Base-by-base conservation (phyloP, 2,329 filamentous ascomycete genomes). In the Emergomyces pasteurianus region DNA sequence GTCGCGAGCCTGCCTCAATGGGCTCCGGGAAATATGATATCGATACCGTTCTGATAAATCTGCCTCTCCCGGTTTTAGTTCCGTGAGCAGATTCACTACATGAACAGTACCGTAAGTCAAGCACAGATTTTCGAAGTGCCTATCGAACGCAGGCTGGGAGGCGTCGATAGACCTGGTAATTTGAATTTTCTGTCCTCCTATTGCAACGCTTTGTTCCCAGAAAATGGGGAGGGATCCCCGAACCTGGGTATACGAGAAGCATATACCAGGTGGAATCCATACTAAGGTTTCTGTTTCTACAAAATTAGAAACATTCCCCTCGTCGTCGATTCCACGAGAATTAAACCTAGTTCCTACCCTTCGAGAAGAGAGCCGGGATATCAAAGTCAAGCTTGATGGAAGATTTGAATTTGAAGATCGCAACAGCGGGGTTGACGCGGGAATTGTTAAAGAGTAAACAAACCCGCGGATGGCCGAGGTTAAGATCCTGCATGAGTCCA, bases 231-330 rank as follows among this genome's bases (percentile, higher is more conserved):
- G 90, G 7, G 92, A 96, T 43, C 94, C 94, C 67, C 94, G 84
- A 31, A 95, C 84, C 74, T 99, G 94, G 1, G 87, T 90, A 73
- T 96, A 99, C 0, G 94, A 97, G 72, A 97, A 97, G 60, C 90
- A 85, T 7, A 90, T 83, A 0, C 79, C 80, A 0, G 85, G 83
- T 0, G 89, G 88, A 67, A 87, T 87, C 87, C 89, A 96, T 70
- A 95, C 92, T 47, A 92, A 85, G 0, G 91, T 95, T 75, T 99
- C 94, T 0, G 91, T 94, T 74, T 99, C 94, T n/a, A 97, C 94
- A 74, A 96, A 99, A 73, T 99, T 99, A 63, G 94, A 92, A 34
- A 97, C 94, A 68, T 97, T 90, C 16, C 94, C 94, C 70, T 97
- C 91, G 71, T 99, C 94, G 70, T 99, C 94, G 65, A 99, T 96